Evolutionary conservation across 306 rosid genomes (phyloP).

Genomic region (Rubus idaeus): DNA sequence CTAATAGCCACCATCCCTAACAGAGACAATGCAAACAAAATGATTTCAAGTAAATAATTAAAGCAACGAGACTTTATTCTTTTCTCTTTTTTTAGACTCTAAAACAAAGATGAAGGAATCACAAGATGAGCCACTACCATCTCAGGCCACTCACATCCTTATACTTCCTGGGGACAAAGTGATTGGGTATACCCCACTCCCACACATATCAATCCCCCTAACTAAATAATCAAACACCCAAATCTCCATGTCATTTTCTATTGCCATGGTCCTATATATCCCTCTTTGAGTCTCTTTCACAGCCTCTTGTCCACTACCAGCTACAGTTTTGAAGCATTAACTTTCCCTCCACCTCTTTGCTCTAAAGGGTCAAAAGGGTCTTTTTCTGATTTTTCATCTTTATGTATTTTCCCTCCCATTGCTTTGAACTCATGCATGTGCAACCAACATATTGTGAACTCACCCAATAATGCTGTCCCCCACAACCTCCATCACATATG

Average conservation of each 20-base stretch:
- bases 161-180: conserved; percentile 23
- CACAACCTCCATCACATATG: conserved; percentile 27
- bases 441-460: conserved; percentile 28
- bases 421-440: conserved; percentile 33
- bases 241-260: conserved; percentile 34
- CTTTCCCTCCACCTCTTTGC: conserved; percentile 9
- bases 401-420: conserved; percentile 20
- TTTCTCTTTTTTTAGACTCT: background rate
- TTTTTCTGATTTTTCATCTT: conserved; percentile 14
- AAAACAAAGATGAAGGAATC: background rate
- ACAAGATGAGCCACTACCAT: conserved; percentile 13
- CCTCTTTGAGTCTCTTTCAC: conserved; percentile 22
- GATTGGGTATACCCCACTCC: conserved; percentile 28
- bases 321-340: conserved; percentile 17
- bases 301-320: conserved; percentile 32
- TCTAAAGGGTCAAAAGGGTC: background rate
- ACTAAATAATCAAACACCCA: conserved; percentile 20
- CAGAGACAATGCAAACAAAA: conserved; percentile 6
- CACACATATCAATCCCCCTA: background rate
- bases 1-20: conserved; percentile 1
- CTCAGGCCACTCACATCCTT: conserved; percentile 24
- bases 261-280: background rate
- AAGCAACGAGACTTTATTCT: background rate
- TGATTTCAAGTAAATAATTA: conserved; percentile 18
- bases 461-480: conserved; percentile 43